These are phyloP conservation scores for Blastobotrys indianensis DNA, from an alignment of 1,139 yeast species.

Conservation along the genomic window DNA sequence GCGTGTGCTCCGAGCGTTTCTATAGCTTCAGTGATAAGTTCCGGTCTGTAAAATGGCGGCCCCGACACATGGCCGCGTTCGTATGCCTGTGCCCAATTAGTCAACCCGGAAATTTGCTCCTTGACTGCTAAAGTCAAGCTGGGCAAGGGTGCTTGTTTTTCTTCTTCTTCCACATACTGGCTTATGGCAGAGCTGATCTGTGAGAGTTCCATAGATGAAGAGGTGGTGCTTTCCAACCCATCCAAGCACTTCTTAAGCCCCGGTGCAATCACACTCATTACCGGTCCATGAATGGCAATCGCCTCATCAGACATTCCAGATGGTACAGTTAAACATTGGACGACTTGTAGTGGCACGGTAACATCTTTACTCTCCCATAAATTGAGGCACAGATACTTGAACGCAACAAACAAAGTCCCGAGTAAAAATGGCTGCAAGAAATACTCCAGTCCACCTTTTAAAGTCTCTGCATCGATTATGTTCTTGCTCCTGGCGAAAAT, in stretches of 20 bases:
- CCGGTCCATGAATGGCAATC: conserved; percentile 14
- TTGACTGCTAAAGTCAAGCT: conserved; percentile 15
- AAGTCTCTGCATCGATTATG: conserved; percentile 45
- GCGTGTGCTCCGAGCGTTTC: conserved; percentile 53
- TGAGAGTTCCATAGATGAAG: neutral
- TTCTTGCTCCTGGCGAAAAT: conserved; percentile 55
- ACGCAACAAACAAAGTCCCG: conserved; percentile 41
- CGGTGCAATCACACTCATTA: conserved; percentile 5
- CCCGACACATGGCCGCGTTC: conserved; percentile 22
- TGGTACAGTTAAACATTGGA: conserved; percentile 33
- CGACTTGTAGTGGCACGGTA: conserved; percentile 30
- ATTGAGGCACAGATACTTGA: conserved; percentile 36
- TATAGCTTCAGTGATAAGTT: conserved; percentile 46
- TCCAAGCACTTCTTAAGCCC: conserved; percentile 4
- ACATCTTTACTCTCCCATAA: conserved; percentile 35
- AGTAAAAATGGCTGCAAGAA: conserved; percentile 56
- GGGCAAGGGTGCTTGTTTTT: conserved; percentile 1
- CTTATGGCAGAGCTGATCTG: conserved; percentile 2
- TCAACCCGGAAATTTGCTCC: conserved; percentile 23
- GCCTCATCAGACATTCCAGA: conserved; percentile 37
- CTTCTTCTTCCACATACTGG: conserved; percentile 3
- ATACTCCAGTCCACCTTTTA: conserved; percentile 57
- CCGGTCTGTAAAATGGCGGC: conserved; percentile 38
- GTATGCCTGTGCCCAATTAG: conserved; percentile 24
- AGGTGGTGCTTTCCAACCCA: conserved; percentile 3